Base-by-base conservation (phyloP, 805 yeast genomes). In the Saturnispora dispora region DNA sequence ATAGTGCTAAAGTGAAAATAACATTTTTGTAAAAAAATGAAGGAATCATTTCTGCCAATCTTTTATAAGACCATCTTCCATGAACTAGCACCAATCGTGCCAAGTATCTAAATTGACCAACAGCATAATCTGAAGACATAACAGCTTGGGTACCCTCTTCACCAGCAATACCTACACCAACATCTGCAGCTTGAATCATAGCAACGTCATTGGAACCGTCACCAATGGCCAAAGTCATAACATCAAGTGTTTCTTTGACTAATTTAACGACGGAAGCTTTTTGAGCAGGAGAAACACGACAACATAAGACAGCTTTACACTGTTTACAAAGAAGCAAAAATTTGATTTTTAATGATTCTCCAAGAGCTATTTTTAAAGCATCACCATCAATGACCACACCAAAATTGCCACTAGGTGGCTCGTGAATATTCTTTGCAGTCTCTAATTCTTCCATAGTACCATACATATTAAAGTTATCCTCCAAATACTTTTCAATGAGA, bases 131-230 rank as follows among this genome's bases (percentile, higher is more conserved):
- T 1, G 91, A 82, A 25, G 89, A 82, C 95, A 86, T 86, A 5
- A 79, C 93, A 18, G 93, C 93, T 67, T 85, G 93, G 55, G 93
- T 72, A 62, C 95, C 95, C 71, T 86, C 95, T 71, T 86, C 93
- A 69, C 95, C 95, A 3, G 90, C 90, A 63, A 86, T 86, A 70
- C 95, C 95, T 51, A 86, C 85, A 61, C 95, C 95, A 45, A 86
- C 83, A 67, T 86, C 83, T 1, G 95, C 93, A 28, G 89, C 82
- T 66, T 86, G 95, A 58, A 86, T 86, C 95, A 86, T 86, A 11
- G 95, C 90, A 55, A 86, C 95, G 69, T 86, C 95, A 63, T 86
- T 86, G 20, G 93, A 82, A 51, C 95, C 95, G 68, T 86, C 95
- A 58, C 95, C 95, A 63, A 86, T 85, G 7, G 93, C 91, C 52